A percentile compares a stretch with the other conserved stretches of the same genome.
Evolutionary conservation across 805 yeast genomes (phyloP).

Genomic region (Ogataea corticis): DNA sequence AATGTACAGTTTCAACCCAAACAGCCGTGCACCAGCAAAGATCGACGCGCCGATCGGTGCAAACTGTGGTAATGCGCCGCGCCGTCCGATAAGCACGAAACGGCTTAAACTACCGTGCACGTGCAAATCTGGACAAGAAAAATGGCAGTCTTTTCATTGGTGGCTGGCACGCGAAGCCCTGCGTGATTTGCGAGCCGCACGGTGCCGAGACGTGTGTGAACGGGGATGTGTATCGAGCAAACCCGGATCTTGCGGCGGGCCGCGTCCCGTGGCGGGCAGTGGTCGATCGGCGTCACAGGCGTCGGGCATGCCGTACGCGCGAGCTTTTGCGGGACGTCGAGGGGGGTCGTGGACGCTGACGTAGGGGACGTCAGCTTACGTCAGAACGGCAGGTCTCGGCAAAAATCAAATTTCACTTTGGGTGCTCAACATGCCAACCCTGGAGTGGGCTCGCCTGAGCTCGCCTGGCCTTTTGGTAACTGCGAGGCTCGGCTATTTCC

Average conservation of each 20-base stretch:
- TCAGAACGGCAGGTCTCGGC: neutral
- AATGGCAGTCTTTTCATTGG: slow-evolving; percentile 4
- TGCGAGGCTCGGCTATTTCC: too few relatives aligned
- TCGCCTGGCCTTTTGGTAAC: too few relatives aligned
- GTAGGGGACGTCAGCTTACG: neutral
- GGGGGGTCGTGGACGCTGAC: neutral
- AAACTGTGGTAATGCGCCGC: neutral
- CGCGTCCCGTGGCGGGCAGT: too few relatives aligned
- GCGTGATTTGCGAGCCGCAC: neutral
- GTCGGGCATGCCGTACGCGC: too few relatives aligned
- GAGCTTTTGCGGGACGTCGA: too few relatives aligned
- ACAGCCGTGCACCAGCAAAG: neutral
- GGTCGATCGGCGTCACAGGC: too few relatives aligned
- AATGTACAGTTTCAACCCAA: neutral
- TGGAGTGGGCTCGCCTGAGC: too few relatives aligned
- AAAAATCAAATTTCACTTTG: too few relatives aligned
- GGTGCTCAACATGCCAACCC: too few relatives aligned
- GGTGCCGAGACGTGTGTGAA: neutral
- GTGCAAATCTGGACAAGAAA: neutral
- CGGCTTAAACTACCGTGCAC: neutral
- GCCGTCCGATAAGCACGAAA: slow-evolving; percentile 3
- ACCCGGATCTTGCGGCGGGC: too few relatives aligned
- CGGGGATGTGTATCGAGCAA: neutral
- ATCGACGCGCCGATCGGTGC: neutral
- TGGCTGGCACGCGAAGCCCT: neutral